Evolutionary conservation across 139 green algal species (phyloP), one percentile per base, ranked within the genome.

Genomic region (Prasinococcaceae sp.): DNA sequence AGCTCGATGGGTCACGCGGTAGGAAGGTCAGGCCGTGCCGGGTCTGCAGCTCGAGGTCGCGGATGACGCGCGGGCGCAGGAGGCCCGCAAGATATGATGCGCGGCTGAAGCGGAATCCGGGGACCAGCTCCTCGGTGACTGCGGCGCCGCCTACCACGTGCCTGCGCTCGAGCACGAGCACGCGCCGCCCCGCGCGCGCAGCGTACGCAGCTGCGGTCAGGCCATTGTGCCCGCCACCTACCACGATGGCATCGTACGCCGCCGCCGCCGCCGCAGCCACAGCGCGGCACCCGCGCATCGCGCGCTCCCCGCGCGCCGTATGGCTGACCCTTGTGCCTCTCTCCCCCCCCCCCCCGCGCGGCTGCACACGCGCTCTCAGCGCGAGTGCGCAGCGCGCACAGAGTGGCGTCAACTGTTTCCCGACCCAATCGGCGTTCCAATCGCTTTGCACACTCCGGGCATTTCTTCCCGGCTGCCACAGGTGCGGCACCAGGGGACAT

Each of bases 221-320:
- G 4, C 33, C 50, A 35, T 59, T 59, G 33, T 59, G 50, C 25
- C 50, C 50, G 5, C 33, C 50, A 17, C 50, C 50, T 12, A 59
- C 28, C 8, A 59, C 27, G 9, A 59, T n/a, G 4, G 27, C 50
- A 29, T 59, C 50, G n/a, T n/a, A n/a, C n/a, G n/a, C n/a, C n/a
- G n/a, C n/a, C n/a, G n/a, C n/a, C n/a, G n/a, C n/a, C n/a, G n/a
- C n/a, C n/a, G n/a, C n/a, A n/a, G n/a, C n/a, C n/a, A n/a, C n/a
- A n/a, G n/a, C n/a, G n/a, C n/a, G n/a, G n/a, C n/a, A n/a, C n/a
- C n/a, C n/a, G n/a, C n/a, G n/a, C n/a, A n/a, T n/a, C n/a, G n/a
- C n/a, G n/a, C n/a, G n/a, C n/a, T n/a, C n/a, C n/a, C n/a, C n/a
- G n/a, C n/a, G n/a, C n/a, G n/a, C n/a, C n/a, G n/a, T n/a, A n/a